Conservation (phyloP, 106 monocot species). For the Hemerocallis citrina region DNA sequence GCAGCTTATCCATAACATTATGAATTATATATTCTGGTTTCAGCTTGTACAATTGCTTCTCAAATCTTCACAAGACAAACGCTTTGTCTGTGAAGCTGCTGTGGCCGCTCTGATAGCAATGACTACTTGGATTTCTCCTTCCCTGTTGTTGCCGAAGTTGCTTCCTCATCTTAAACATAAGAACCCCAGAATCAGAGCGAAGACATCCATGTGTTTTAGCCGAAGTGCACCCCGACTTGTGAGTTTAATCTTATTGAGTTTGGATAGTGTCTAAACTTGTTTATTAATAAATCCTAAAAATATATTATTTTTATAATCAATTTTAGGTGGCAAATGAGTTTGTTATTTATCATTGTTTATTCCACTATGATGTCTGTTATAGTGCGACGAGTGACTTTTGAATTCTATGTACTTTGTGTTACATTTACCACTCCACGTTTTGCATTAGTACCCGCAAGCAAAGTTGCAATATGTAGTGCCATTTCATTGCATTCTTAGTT, state of each 20-base stretch:
- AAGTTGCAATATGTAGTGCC: too few species aligned
- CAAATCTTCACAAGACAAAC: slow-evolving; percentile 97
- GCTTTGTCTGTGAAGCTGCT: slow-evolving; percentile 99
- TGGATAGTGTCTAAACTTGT: background rate
- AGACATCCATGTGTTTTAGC: slow-evolving; percentile 82
- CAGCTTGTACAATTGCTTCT: slow-evolving; percentile 92
- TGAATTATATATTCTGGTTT: slow-evolving; percentile 2
- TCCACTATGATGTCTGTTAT: too few species aligned
- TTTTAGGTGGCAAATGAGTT: too few species aligned
- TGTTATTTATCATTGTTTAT: too few species aligned
- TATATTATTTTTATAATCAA: too few species aligned
- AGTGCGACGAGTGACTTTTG: too few species aligned
- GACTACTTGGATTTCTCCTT: slow-evolving; percentile 76
- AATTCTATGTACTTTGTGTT: too few species aligned
- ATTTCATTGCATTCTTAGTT: too few species aligned
- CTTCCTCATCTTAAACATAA: slow-evolving; percentile 73
- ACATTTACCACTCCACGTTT: too few species aligned
- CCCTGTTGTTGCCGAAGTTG: slow-evolving; percentile 70
- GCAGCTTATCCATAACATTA: background rate
- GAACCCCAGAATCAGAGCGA: slow-evolving; percentile 88
- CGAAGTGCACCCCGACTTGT: slow-evolving; percentile 74
- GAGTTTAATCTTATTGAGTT: slow-evolving; percentile 17
- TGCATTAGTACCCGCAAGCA: too few species aligned
- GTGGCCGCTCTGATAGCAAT: slow-evolving; percentile 67
- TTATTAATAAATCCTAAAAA: too few species aligned